A percentile compares a stretch with the other conserved stretches of the same genome.
Evolutionary conservation across 2,329 filamentous ascomycete species (phyloP).

Genomic region (Dothistroma septosporum): DNA sequence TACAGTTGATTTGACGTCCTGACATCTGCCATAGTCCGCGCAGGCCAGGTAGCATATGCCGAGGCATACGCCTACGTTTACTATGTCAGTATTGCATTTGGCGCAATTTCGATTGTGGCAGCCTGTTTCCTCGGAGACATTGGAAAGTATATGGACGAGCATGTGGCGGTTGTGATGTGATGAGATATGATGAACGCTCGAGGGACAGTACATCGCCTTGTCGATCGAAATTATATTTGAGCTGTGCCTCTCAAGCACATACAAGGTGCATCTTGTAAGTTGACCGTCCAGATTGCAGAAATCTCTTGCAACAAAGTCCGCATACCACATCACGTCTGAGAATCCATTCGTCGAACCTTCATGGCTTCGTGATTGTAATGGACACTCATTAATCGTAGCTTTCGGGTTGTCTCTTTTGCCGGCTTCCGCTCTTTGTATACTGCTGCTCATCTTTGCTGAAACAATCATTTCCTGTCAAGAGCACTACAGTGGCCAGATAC

Average conservation of each 20-base stretch:
- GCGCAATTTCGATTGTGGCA: slow-evolving; percentile 27
- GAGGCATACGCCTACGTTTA: slow-evolving; percentile 31
- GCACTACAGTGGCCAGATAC: neutral
- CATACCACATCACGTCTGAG: no score
- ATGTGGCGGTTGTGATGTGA: slow-evolving; percentile 43
- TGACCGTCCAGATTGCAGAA: neutral
- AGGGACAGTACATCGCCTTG: neutral
- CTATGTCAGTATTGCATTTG: slow-evolving; percentile 32
- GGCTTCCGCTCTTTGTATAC: no score
- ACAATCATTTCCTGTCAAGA: neutral
- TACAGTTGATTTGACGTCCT: neutral
- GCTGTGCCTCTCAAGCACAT: neutral
- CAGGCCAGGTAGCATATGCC: slow-evolving; percentile 29
- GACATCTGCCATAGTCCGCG: slow-evolving; percentile 11
- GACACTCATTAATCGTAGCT: no score
- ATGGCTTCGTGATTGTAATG: no score
- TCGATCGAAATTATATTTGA: neutral
- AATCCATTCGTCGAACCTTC: no score
- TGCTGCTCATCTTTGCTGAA: no score
- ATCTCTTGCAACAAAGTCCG: no score
- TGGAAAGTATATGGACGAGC: slow-evolving; percentile 34
- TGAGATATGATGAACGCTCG: neutral
- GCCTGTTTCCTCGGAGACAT: slow-evolving; percentile 33
- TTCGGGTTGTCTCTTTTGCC: no score
- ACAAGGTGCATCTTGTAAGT: neutral